A percentile compares a stretch with the other conserved stretches of the same genome.
phyloP scores from a whole-genome alignment of 371 early-diverging fungal species.

The Mortierella sp. region DNA sequence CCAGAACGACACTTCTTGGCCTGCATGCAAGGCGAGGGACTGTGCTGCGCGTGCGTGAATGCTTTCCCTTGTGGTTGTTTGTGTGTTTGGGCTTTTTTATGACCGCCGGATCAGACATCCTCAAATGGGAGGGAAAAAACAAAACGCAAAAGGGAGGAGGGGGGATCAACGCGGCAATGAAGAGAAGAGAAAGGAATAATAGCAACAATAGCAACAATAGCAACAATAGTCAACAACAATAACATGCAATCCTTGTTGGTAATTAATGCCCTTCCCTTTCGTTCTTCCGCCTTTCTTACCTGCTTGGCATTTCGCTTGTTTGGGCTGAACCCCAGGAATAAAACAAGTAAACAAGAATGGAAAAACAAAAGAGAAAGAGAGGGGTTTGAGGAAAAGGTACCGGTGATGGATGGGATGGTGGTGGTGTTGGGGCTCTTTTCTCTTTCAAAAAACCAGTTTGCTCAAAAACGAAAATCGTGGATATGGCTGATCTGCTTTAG shows the following conservation, averaged over 20 bases:
- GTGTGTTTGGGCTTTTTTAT: background rate
- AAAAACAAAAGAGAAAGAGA: background rate
- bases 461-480: too few relatives aligned
- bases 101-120: background rate
- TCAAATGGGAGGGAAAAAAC: background rate
- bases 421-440: background rate
- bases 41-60: background rate
- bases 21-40: background rate
- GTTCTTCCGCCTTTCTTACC: background rate
- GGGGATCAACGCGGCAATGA: background rate
- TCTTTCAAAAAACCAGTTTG: background rate
- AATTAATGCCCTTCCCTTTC: background rate
- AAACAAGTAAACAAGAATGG: background rate
- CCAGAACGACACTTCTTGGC: background rate
- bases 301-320: too few relatives aligned
- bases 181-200: background rate
- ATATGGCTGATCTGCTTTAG: too few relatives aligned
- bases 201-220: background rate
- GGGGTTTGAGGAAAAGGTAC: background rate
- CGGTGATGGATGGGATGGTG: background rate
- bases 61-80: background rate
- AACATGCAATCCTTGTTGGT: background rate
- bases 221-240: background rate
- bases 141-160: background rate
- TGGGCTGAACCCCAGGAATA: too few relatives aligned